Evolutionary conservation across 2,329 filamentous ascomycete species (phyloP), one percentile per base, ranked within the genome.

Genomic region (Neobulgaria alba): DNA sequence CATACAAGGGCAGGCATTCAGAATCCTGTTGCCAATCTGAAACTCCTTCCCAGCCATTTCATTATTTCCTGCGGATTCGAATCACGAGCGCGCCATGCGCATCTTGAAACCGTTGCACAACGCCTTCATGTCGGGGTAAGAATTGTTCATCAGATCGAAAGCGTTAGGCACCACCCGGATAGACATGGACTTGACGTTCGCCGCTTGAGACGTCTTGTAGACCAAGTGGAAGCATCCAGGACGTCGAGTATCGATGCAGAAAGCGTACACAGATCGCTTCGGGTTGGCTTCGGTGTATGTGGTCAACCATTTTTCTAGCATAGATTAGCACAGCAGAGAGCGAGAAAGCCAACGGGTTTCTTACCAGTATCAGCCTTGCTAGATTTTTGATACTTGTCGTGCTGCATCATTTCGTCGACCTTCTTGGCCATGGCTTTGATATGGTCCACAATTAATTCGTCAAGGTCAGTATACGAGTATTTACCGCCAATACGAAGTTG

Each of bases 371-470:
- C 84, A 46, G 79, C 72, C 57, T 82, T 82, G 47, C 79, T 89
- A 45, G 83, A 80, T 48, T 77, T 77, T 65, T 94, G 87, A 69
- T 85, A 98, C 64, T 95, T 95, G 61, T 96, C 90, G 62, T 95
- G 82, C 51, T 82, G 77, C 72, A 87, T 92, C 70, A 98, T 81
- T 69, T 98, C 90, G 51, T 94, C 87, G 38, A 96, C 90, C 72
- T 98, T 98, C 64, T 83, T 85, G 14, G 88, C 85, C 92, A 96
- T 98, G 38, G 89, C 86, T 67, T 95, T 92, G 59, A 98, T 86
- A 60, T 98, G 92, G 57, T 92, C 85, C 59, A 94, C 89, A 52
- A 98, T 96, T 67, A 98, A 65, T 62, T 98, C 92, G 65, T 98
- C 92, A 46, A 98, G 71, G 80, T 98, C 92, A 46, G 79, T 87